A percentile compares a stretch with the other conserved stretches of the same genome.
phyloP scores from a whole-genome alignment of 2,329 filamentous ascomycete genomes.

The Passalora sequoiae region DNA sequence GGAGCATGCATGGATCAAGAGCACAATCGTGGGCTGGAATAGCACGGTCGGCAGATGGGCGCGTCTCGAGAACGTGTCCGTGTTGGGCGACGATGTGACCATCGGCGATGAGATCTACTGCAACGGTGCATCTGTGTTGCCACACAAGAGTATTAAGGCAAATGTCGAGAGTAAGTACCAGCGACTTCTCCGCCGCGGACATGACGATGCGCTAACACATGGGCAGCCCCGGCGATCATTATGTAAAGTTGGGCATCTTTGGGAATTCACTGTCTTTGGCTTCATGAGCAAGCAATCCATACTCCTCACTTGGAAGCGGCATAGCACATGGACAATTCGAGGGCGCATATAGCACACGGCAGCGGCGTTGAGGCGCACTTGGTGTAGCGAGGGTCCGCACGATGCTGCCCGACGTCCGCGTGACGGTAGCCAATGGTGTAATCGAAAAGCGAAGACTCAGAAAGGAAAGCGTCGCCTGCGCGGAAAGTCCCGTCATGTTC shows the following conservation, averaged over 20 bases:
- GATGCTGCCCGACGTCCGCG: conserved; percentile 1
- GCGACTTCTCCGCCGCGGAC: background rate
- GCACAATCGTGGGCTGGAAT: conserved; percentile 97
- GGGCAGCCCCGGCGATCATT: conserved; percentile 23
- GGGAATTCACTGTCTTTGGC: background rate
- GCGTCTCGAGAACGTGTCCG: conserved; percentile 94
- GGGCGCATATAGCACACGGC: conserved; percentile 1
- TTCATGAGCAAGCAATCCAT: background rate
- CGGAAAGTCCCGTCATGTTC: too few relatives aligned
- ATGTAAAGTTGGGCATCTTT: conserved; percentile 15
- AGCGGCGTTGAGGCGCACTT: conserved; percentile 3
- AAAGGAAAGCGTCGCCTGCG: background rate
- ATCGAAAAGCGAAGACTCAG: background rate
- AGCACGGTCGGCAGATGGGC: conserved; percentile 94
- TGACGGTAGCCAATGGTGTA: background rate
- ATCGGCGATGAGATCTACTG: conserved; percentile 98
- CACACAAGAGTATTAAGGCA: conserved; percentile 98
- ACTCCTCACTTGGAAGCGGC: conserved; percentile 5
- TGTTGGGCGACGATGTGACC: conserved; percentile 93
- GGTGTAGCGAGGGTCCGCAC: conserved; percentile 2
- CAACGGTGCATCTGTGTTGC: conserved; percentile 82
- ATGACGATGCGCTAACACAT: conserved; percentile 10
- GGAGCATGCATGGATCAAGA: conserved; percentile 99
- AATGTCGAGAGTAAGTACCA: conserved; percentile 73
- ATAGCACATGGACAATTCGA: background rate